Evolutionary conservation across 768 basidiomycete genomes (phyloP).

Genomic region (Xerocomellus chrysenteron): DNA sequence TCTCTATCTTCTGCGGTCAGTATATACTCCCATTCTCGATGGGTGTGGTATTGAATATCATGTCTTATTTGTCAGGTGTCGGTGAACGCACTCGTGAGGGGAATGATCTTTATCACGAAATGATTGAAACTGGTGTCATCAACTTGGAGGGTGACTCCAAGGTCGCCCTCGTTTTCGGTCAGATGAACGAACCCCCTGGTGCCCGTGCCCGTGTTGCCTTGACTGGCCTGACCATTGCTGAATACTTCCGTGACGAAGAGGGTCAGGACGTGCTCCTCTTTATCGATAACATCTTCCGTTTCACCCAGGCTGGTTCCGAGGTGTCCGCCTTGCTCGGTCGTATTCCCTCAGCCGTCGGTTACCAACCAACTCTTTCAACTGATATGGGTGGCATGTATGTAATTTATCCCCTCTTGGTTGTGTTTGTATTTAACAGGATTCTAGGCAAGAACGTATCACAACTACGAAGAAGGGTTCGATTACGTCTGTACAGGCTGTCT

Average conservation of each 20-base stretch:
- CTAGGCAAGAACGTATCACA: constrained; percentile 98
- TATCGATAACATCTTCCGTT: constrained; percentile 99
- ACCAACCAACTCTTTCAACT: constrained; percentile 99
- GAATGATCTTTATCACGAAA: constrained; percentile 98
- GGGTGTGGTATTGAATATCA: constrained; percentile 6
- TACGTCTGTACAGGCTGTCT: constrained; percentile 99
- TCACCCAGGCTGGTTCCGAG: constrained; percentile 99
- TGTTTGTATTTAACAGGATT: constrained; percentile 6
- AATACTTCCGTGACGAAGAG: constrained; percentile 99
- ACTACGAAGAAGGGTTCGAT: constrained; percentile 99
- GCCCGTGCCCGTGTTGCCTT: constrained; percentile 99
- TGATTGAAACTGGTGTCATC: constrained; percentile 99
- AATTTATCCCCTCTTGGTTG: neutral
- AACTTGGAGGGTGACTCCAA: constrained; percentile 99
- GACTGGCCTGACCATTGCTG: constrained; percentile 98
- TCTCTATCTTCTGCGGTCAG: constrained; percentile 98
- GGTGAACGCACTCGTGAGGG: constrained; percentile 99
- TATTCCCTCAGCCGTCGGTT: constrained; percentile 99
- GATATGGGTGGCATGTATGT: constrained; percentile 99
- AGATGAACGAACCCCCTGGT: constrained; percentile 99
- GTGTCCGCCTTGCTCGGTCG: constrained; percentile 99
- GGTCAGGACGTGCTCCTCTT: constrained; percentile 99
- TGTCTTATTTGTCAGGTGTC: constrained; percentile 62
- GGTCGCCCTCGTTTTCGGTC: constrained; percentile 99
- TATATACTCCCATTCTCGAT: constrained; percentile 1